Percentiles rank a stretch among this genome's conserved stretches.
phyloP scores from a whole-genome alignment of 2,329 filamentous ascomycete genomes.

The Claviceps sorghi region DNA sequence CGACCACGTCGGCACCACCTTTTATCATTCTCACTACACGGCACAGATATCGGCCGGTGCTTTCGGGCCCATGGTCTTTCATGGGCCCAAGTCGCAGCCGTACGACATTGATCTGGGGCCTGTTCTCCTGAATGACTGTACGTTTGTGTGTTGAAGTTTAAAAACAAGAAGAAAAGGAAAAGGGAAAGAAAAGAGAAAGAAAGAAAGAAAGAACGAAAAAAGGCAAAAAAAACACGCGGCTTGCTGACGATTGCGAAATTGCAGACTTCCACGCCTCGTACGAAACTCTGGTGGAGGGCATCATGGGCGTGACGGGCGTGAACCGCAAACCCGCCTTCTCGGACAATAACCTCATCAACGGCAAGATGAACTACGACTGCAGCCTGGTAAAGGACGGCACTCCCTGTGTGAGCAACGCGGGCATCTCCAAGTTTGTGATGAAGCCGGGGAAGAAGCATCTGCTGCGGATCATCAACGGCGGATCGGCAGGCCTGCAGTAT shows the following conservation, averaged over 20 bases:
- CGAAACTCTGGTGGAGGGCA: slow-evolving; percentile 17
- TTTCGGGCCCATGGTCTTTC: slow-evolving; percentile 44
- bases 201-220: too few species aligned
- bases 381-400: not conserved
- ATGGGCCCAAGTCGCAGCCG: slow-evolving; percentile 41
- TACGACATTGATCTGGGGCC: slow-evolving; percentile 51
- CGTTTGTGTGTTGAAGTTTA: too few species aligned
- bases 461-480: not conserved
- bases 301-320: not conserved
- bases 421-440: slow-evolving; percentile 22
- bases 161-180: too few species aligned
- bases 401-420: not conserved
- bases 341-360: slow-evolving; percentile 32
- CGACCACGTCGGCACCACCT: slow-evolving; percentile 38
- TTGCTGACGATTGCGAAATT: too few species aligned
- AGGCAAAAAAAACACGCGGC: too few species aligned
- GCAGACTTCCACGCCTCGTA: slow-evolving; percentile 23
- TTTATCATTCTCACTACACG: slow-evolving; percentile 48
- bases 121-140: slow-evolving; percentile 43
- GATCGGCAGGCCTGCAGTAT: not conserved
- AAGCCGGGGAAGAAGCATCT: not conserved
- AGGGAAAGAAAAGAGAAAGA: too few species aligned
- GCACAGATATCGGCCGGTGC: slow-evolving; percentile 38
- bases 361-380: slow-evolving; percentile 11
- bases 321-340: slow-evolving; percentile 10